Conservation (phyloP, 805 yeast species). For the Metschnikowia continentalis region DNA sequence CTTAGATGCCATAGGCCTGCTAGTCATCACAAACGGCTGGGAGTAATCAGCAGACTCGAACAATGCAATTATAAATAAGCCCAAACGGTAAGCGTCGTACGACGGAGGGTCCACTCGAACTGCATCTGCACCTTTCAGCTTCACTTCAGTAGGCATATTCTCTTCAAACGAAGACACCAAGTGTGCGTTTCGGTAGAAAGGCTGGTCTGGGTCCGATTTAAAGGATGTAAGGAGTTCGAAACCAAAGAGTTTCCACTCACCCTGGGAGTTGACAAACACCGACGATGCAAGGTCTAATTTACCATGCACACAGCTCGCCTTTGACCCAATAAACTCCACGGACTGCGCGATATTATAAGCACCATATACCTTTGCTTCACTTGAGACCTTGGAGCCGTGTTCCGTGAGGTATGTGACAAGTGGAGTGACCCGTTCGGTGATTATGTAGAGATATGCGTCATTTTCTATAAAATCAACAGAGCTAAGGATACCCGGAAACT, state of each 20-base stretch:
- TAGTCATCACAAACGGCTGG: not conserved
- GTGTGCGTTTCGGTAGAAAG: slow-evolving; percentile 35
- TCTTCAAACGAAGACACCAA: slow-evolving; percentile 22
- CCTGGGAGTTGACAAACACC: slow-evolving; percentile 58
- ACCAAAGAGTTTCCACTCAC: slow-evolving; percentile 85
- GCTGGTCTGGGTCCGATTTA: slow-evolving; percentile 43
- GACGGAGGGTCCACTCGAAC: slow-evolving; percentile 36
- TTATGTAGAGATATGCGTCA: slow-evolving; percentile 52
- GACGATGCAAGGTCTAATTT: slow-evolving; percentile 47
- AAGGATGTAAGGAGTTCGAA: slow-evolving; percentile 61
- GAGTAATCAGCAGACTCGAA: slow-evolving; percentile 28
- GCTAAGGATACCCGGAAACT: slow-evolving; percentile 65
- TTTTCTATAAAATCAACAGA: slow-evolving; percentile 61
- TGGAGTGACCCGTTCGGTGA: slow-evolving; percentile 66
- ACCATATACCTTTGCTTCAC: slow-evolving; percentile 48
- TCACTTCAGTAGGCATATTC: slow-evolving; percentile 47
- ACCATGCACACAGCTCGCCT: slow-evolving; percentile 60
- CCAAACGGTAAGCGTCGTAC: slow-evolving; percentile 64
- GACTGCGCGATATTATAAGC: slow-evolving; percentile 52
- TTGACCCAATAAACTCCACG: slow-evolving; percentile 53
- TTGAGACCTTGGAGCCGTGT: slow-evolving; percentile 21
- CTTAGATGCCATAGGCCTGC: slow-evolving; percentile 2
- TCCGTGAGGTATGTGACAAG: slow-evolving; percentile 38
- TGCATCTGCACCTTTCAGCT: slow-evolving; percentile 40
- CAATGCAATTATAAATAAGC: slow-evolving; percentile 48